Evolutionary conservation across 1,284 basidiomycete genomes (phyloP).

Genomic region (Ganoderma sinense): DNA sequence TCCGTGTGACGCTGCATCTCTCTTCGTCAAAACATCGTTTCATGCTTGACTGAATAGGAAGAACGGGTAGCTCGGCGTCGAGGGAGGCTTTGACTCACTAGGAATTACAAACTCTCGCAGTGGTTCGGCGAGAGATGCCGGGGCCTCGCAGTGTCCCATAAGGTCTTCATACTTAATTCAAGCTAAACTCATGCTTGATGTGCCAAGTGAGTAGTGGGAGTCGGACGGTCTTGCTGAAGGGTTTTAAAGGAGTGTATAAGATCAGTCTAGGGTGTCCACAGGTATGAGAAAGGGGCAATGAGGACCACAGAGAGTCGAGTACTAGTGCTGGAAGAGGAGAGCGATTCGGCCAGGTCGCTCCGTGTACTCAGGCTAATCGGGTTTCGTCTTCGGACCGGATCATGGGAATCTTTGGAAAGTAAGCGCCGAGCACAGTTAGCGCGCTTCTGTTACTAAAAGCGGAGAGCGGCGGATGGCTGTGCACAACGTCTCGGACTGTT

Average conservation of each 20-base stretch:
- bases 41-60: too few species aligned
- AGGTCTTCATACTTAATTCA: too few species aligned
- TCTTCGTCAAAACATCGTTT: too few species aligned
- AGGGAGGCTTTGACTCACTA: neutral
- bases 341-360: neutral
- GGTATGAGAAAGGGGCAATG: neutral
- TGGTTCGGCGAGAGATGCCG: too few species aligned
- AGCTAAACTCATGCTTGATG: too few species aligned
- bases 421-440: neutral
- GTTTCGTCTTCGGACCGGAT: neutral
- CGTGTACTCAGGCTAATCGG: neutral
- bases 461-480: neutral
- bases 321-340: neutral
- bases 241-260: neutral
- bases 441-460: neutral
- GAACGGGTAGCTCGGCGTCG: neutral
- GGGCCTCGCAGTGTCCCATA: too few species aligned
- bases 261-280: neutral
- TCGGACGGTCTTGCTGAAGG: neutral
- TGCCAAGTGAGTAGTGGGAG: neutral
- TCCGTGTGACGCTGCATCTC: too few species aligned
- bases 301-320: neutral
- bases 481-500: neutral
- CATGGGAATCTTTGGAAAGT: neutral
- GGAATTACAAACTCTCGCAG: neutral